Evolutionary conservation across 768 basidiomycete species (phyloP).

Genomic region (Tricholoma flavovirens): DNA sequence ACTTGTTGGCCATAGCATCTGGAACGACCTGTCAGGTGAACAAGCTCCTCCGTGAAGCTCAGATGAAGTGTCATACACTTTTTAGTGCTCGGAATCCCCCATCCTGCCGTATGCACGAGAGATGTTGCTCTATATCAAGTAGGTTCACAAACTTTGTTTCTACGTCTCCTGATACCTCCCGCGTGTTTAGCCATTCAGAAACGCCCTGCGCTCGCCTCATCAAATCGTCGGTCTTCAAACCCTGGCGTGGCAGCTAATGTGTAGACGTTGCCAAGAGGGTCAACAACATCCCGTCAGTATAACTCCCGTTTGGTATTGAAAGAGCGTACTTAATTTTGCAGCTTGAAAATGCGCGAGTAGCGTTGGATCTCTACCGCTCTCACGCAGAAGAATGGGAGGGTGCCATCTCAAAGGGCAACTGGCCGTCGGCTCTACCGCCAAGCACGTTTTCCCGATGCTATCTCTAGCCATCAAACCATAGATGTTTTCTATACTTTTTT

Average conservation of each 20-base stretch:
- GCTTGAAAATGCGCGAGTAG: slow-evolving; percentile 73
- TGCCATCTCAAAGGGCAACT: slow-evolving; percentile 52
- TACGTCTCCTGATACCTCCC: slow-evolving; percentile 14
- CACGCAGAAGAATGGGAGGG: slow-evolving; percentile 63
- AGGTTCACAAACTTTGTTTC: slow-evolving; percentile 4
- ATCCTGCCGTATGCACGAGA: slow-evolving; percentile 70
- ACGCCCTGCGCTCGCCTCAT: slow-evolving; percentile 58
- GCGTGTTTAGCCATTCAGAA: slow-evolving; percentile 59
- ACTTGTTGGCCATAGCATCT: slow-evolving; percentile 71
- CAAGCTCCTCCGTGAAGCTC: slow-evolving; percentile 7
- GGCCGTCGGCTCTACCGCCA: slow-evolving; percentile 75
- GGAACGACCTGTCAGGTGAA: slow-evolving; percentile 76
- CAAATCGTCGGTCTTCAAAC: slow-evolving; percentile 73
- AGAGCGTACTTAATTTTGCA: slow-evolving; percentile 23
- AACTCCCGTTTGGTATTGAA: slow-evolving; percentile 1
- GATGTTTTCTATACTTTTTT: background rate
- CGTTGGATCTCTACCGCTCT: slow-evolving; percentile 51
- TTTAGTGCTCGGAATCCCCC: slow-evolving; percentile 73
- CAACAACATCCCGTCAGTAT: slow-evolving; percentile 64
- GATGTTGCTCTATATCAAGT: slow-evolving; percentile 75
- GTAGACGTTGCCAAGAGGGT: slow-evolving; percentile 68
- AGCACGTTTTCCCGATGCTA: slow-evolving; percentile 80
- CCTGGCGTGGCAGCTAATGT: slow-evolving; percentile 78
- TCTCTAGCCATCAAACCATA: slow-evolving; percentile 28
- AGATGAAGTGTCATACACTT: slow-evolving; percentile 5